phyloP scores from a whole-genome alignment of 257 asterid genomes.

The Solanum dulcamara region DNA sequence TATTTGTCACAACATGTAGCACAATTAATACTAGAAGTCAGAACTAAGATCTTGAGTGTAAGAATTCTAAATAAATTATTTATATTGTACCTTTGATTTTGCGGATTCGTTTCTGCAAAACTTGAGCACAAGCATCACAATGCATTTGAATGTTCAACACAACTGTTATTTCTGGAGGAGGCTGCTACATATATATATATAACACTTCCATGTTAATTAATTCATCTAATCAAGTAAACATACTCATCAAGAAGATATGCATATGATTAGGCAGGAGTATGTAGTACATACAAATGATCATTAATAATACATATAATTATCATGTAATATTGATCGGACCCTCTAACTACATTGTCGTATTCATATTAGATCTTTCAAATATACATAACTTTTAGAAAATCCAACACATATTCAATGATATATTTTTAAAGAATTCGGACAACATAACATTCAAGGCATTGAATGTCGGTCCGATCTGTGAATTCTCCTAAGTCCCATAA shows the following conservation, averaged over 20 bases:
- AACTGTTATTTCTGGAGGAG: conserved; percentile 53
- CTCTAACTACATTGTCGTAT: neutral
- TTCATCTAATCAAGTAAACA: neutral
- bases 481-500: neutral
- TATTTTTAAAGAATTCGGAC: too few relatives aligned
- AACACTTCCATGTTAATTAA: neutral
- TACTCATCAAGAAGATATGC: neutral
- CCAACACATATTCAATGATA: too few relatives aligned
- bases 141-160: conserved; percentile 72
- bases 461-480: neutral
- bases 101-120: conserved; percentile 47
- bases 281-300: neutral
- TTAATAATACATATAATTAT: neutral
- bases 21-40: neutral
- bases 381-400: neutral
- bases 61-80: neutral
- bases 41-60: neutral
- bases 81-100: conserved; percentile 44
- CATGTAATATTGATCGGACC: neutral
- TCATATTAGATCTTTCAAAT: neutral
- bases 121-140: conserved; percentile 91
- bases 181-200: conserved; percentile 20
- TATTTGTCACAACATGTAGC: neutral
- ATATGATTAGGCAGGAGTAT: neutral
- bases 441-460: neutral